Conservation (phyloP, 2,329 filamentous ascomycete genomes). For the Cercospora berteroae region DNA sequence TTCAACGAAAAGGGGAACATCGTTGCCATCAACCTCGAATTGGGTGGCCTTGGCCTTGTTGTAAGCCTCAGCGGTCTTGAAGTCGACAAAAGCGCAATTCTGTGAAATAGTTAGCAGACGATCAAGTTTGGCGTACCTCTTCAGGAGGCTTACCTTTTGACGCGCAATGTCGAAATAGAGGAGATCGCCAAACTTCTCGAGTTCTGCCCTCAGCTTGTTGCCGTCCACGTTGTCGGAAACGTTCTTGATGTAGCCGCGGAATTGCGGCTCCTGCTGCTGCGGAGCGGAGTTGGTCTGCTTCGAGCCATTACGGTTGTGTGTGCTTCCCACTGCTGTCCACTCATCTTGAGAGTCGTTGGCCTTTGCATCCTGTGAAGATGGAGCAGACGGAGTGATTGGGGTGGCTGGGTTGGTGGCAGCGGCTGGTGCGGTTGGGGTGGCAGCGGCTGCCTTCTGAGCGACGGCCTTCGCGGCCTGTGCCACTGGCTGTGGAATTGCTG, state of each 20-base stretch:
- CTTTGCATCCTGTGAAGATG: constrained; percentile 40
- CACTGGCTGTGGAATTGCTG: constrained; percentile 37
- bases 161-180: constrained; percentile 64
- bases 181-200: constrained; percentile 68
- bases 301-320: constrained; percentile 80
- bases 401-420: constrained; percentile 27
- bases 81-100: constrained; percentile 98
- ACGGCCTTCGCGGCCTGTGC: constrained; percentile 27
- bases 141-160: constrained; percentile 63
- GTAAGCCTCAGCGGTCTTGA: constrained; percentile 75
- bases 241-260: constrained; percentile 90
- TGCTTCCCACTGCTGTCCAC: constrained; percentile 82
- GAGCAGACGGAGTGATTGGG: constrained; percentile 31
- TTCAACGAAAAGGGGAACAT: constrained; percentile 81
- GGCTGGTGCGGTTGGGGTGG: constrained; percentile 32
- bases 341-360: constrained; percentile 60
- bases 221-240: constrained; percentile 84
- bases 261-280: constrained; percentile 67
- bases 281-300: constrained; percentile 60
- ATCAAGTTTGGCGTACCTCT: not conserved
- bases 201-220: constrained; percentile 65
- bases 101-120: constrained; percentile 39
- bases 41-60: constrained; percentile 78
- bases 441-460: constrained; percentile 26
- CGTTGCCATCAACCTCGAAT: constrained; percentile 75